These are phyloP conservation scores for Botryotinia convoluta DNA, from an alignment of 2,329 filamentous ascomycete genomes.

Conservation along the genomic window DNA sequence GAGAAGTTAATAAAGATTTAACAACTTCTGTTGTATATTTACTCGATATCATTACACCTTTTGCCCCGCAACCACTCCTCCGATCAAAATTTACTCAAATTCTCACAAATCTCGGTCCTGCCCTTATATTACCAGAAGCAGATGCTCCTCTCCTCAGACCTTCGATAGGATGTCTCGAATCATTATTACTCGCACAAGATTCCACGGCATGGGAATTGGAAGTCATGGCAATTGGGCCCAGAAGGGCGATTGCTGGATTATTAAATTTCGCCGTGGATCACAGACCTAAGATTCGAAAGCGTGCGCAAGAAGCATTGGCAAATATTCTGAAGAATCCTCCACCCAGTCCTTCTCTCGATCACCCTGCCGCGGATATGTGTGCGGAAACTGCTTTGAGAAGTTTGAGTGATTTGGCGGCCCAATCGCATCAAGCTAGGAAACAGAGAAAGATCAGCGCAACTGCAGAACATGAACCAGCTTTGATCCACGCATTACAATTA, in stretches of 20 bases:
- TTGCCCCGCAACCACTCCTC: constrained; percentile 80
- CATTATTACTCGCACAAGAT: constrained; percentile 87
- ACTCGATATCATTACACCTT: constrained; percentile 85
- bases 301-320: constrained; percentile 84
- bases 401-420: constrained; percentile 69
- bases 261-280: constrained; percentile 81
- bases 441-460: constrained; percentile 57
- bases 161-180: constrained; percentile 90
- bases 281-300: constrained; percentile 89
- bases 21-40: constrained; percentile 89
- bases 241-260: constrained; percentile 82
- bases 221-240: constrained; percentile 77
- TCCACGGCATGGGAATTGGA: constrained; percentile 82
- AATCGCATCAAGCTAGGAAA: constrained; percentile 62
- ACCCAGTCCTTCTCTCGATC: constrained; percentile 87
- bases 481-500: constrained; percentile 90
- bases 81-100: constrained; percentile 95
- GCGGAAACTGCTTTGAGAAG: constrained; percentile 84
- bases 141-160: constrained; percentile 84
- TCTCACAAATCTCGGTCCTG: constrained; percentile 78
- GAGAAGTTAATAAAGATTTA: constrained; percentile 75
- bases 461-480: constrained; percentile 69
- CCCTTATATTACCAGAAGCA: constrained; percentile 74
- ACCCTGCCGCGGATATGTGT: constrained; percentile 94
- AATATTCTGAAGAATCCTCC: constrained; percentile 82